A percentile compares a stretch with the other conserved stretches of the same genome.
Evolutionary conservation across 164 flowering plant genomes (phyloP).

Genomic region (Euptelea pleiosperma): DNA sequence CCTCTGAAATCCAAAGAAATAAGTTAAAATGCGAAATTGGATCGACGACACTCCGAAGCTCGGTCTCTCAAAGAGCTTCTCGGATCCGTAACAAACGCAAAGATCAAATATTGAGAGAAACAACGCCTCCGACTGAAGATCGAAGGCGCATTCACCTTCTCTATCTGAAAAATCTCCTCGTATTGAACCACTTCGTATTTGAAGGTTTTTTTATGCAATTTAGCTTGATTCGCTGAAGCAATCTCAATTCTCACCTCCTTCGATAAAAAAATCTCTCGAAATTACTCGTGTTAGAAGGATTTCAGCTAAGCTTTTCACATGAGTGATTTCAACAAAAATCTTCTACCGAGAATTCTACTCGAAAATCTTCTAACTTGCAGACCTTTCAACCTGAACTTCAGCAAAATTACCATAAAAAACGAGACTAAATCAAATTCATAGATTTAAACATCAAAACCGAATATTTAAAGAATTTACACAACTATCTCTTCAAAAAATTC

Average conservation of each 20-base stretch:
- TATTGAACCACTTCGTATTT: no score
- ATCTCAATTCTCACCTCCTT: not conserved
- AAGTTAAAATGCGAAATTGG: not conserved
- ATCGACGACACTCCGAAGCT: no score
- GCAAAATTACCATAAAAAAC: not conserved
- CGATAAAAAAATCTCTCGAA: no score
- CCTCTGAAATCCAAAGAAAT: not conserved
- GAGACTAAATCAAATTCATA: no score
- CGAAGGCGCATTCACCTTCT: slow-evolving; percentile 41
- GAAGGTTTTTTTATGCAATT: no score
- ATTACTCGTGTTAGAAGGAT: not conserved
- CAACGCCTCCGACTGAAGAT: slow-evolving; percentile 36
- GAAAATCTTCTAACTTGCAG: no score
- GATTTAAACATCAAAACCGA: no score
- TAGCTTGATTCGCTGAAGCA: not conserved
- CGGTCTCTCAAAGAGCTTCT: not conserved
- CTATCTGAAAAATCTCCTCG: no score
- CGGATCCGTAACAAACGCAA: not conserved
- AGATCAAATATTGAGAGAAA: slow-evolving; percentile 22
- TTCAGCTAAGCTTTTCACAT: not conserved
- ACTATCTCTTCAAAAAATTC: no score
- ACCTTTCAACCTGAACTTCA: not conserved
- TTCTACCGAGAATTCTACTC: no score
- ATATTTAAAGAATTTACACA: no score
- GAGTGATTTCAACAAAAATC: no score